Conservation (phyloP, 2,329 filamentous ascomycete species). For the Scedosporium aurantiacum region DNA sequence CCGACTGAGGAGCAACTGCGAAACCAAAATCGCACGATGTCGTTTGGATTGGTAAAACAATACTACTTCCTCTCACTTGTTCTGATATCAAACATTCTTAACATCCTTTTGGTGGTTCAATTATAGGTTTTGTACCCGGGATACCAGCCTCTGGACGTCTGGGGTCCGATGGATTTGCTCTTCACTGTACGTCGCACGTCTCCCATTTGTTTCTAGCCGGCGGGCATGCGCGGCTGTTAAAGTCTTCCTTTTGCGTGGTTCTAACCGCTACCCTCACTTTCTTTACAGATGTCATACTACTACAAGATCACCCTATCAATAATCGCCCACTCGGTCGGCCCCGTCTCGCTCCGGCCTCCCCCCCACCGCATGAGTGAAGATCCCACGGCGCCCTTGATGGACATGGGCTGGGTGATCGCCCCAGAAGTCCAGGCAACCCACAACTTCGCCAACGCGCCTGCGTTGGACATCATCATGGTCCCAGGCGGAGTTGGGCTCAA, state of each 20-base stretch:
- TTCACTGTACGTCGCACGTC: neutral
- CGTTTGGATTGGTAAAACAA: no score
- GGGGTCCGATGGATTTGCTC: neutral
- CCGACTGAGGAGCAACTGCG: neutral
- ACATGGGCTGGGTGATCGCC: slow-evolving; percentile 14
- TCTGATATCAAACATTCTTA: neutral
- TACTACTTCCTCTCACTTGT: neutral
- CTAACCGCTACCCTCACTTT: neutral
- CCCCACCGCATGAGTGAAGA: neutral
- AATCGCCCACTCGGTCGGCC: neutral
- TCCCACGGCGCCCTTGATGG: neutral
- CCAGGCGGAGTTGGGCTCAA: slow-evolving; percentile 25
- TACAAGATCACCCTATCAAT: neutral
- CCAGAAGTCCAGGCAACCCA: slow-evolving; percentile 23
- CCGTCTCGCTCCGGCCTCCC: neutral
- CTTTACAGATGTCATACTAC: neutral
- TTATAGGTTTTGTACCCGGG: neutral
- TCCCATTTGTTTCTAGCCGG: no score
- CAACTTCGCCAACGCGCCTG: slow-evolving; percentile 21
- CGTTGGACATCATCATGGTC: slow-evolving; percentile 23
- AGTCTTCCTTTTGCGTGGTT: no score
- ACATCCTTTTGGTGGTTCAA: no score
- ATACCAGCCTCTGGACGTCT: slow-evolving; percentile 1
- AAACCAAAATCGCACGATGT: neutral
- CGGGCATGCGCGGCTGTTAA: no score